Percentiles rank a stretch among this genome's conserved stretches.
phyloP scores from a whole-genome alignment of 73 alveolate genomes.

The Effrenium voratum region DNA sequence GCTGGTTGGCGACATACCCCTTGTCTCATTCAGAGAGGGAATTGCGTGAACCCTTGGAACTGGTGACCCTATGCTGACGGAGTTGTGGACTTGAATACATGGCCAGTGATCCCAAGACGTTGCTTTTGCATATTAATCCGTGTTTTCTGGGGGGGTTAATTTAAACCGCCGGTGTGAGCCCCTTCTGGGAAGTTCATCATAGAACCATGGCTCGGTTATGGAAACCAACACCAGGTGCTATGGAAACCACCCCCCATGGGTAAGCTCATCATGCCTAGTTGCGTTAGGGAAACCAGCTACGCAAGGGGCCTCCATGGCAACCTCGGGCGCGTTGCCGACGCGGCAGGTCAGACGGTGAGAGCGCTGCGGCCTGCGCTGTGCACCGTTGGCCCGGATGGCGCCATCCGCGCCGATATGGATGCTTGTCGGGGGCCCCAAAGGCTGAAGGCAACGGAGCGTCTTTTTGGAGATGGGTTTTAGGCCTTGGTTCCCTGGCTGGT shows the following conservation, averaged over 20 bases:
- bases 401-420: neutral
- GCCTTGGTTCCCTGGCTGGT: too few species aligned
- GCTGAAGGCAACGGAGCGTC: too few species aligned
- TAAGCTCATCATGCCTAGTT: neutral
- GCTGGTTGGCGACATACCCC: neutral
- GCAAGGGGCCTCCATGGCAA: neutral
- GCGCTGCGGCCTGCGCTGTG: conserved; percentile 14
- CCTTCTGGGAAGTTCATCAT: neutral
- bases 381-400: neutral
- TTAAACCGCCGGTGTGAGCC: neutral
- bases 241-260: neutral
- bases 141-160: neutral
- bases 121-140: neutral
- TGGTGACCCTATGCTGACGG: neutral
- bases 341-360: neutral
- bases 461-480: too few species aligned
- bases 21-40: neutral
- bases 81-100: neutral
- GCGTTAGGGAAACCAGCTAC: neutral
- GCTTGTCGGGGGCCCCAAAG: neutral
- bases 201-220: neutral
- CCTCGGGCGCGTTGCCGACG: neutral
- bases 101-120: neutral
- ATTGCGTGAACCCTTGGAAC: neutral
- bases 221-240: neutral